Conservation (phyloP, 2,329 filamentous ascomycete genomes). For the Tolypocladium album region DNA sequence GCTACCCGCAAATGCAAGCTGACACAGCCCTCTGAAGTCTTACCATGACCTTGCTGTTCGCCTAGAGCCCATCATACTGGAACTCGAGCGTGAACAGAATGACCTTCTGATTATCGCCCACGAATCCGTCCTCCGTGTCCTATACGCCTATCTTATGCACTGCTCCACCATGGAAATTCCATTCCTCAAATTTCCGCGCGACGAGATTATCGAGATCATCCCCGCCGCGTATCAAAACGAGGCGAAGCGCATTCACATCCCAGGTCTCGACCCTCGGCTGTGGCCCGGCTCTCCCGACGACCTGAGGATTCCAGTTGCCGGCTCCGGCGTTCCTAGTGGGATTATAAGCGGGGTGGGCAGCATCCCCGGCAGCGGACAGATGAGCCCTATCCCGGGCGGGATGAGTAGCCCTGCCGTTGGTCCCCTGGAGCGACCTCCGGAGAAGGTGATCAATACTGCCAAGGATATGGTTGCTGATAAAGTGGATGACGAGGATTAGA, state of each 20-base stretch:
- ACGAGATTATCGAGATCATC: constrained; percentile 98
- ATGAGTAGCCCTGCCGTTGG: constrained; percentile 36
- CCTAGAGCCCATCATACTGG: constrained; percentile 93
- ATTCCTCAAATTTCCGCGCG: constrained; percentile 80
- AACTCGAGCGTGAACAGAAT: constrained; percentile 92
- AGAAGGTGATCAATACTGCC: constrained; percentile 37
- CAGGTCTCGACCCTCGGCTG: constrained; percentile 52
- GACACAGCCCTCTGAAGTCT: constrained; percentile 46
- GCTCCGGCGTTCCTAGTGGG: constrained; percentile 11
- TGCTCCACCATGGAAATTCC: constrained; percentile 94
- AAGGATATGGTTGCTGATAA: constrained; percentile 42
- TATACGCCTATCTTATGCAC: constrained; percentile 98
- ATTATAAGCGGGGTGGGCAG: constrained; percentile 16
- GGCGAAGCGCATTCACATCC: constrained; percentile 81
- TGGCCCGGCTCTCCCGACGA: constrained; percentile 73
- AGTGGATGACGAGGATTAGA: constrained; percentile 39
- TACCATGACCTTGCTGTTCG: constrained; percentile 98
- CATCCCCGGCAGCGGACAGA: constrained; percentile 18
- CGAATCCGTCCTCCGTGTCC: constrained; percentile 90
- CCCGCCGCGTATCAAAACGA: constrained; percentile 96
- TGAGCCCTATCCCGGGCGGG: constrained; percentile 37
- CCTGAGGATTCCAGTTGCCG: constrained; percentile 59
- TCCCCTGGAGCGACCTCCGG: constrained; percentile 30
- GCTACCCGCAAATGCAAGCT: neutral
- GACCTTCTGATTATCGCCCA: constrained; percentile 98